Evolutionary conservation across 1,284 basidiomycete species (phyloP), one percentile per base, ranked within the genome.

Genomic region (Moesziomyces sp.): DNA sequence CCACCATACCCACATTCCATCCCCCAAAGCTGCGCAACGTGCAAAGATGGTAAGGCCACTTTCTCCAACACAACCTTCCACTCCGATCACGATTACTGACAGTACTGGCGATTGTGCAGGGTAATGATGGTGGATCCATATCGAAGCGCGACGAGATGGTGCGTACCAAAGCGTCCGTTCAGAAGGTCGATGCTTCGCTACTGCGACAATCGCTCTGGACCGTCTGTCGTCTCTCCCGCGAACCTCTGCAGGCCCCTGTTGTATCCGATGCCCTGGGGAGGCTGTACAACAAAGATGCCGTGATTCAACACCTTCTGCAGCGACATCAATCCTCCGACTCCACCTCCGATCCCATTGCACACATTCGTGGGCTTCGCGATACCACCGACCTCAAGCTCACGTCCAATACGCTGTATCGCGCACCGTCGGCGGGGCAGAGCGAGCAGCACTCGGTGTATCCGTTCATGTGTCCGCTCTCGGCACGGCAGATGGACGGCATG

Each of bases 121-220:
- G 82, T 18, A 78, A 78, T 53, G 82, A 84, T 56, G 82, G 82
- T 26, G 82, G 82, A 45, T 75, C 80, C 3, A 83, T 84, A 50
- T 74, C 81, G 30, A 65, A 72, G 44, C 68, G 82, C 18, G 72
- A 77, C 28, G 82, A 84, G 51, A 55, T 84, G 7, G 82, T 84
- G 14, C 74, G 74, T 11, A 78, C 76, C 14, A 76, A 76, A 55
- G 69, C 62, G 3, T 43, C 57, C 3, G 38, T 16, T 13, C 62
- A 67, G 30, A 72, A 70, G 42, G 57, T 63, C 1, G 79, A 82
- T 50, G 67, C 74, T 0, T 76, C 79, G n/a, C 58, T 69, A 2
- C 44, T 75, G 14, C 68, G 73, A 3, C 73, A 77, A 58, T 74
- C 78, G 1, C 59, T 71, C 1, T 81, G 77, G 77, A 78, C 81